Base-by-base conservation (phyloP, 768 basidiomycete genomes). In the Hebeloma cylindrosporum region DNA sequence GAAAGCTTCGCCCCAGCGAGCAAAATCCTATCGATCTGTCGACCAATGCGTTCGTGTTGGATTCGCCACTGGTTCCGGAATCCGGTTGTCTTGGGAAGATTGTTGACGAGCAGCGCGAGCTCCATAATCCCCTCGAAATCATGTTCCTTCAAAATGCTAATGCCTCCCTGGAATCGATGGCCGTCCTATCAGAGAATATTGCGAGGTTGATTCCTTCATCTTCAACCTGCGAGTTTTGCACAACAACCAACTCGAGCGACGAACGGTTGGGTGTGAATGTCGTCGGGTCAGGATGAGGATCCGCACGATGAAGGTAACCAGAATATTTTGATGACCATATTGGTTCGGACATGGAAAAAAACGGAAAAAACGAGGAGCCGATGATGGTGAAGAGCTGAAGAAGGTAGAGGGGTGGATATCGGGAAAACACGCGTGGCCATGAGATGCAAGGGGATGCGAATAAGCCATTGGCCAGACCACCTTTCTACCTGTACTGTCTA, bases 31-130 rank as follows among this genome's bases (percentile, higher is more conserved):
- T 70, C 65, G 14, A 68, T 67, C 10, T 67, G 64, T 40, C 60
- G 60, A n/a, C 61, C 54, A 10, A 69, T 70, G 10, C 29, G 53
- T 1, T 48, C 48, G 2, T 59, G 65, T 26, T 57, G 56, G 30
- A 72, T 45, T 10, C 61, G 47, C 68, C 71, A 71, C 7, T 60
- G 64, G 43, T 70, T 70, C 26, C 65, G 55, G 47, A 65, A 69
- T 7, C 13, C 43, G 0, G 50, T 60, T 2, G 68, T 58, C 5
- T 38, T 16, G 1, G 68, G 66, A 7, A 71, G 52, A n/a, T n/a
- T n/a, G n/a, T n/a, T n/a, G n/a, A n/a, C n/a, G n/a, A n/a, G n/a
- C n/a, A n/a, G 7, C 34, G 48, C 11, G 5, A 39, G 23, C 11
- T 22, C 38, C 7, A 5, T 28, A 14, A 72, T 52, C 13, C 60